Evolutionary conservation across 2,329 filamentous ascomycete genomes (phyloP).

Genomic region (Cyclaneusma minus): DNA sequence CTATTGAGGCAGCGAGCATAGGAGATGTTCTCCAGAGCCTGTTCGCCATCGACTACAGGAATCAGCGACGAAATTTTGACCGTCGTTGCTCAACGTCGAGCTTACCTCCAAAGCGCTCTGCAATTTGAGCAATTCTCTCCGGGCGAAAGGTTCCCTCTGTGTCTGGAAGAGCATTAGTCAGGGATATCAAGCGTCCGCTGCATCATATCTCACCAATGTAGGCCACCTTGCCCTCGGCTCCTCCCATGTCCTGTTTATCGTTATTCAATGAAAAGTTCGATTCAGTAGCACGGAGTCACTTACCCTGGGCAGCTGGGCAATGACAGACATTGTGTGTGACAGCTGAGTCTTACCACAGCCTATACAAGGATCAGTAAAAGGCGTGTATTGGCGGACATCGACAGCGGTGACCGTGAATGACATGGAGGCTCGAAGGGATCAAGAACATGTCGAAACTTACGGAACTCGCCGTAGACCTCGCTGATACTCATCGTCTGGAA

Average conservation of each 20-base stretch:
- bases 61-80: background rate
- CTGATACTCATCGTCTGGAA: conserved; percentile 59
- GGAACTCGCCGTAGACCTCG: conserved; percentile 45
- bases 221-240: conserved; percentile 52
- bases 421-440: background rate
- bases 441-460: conserved; percentile 15
- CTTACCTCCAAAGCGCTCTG: conserved; percentile 42
- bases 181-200: background rate
- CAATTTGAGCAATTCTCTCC: conserved; percentile 51
- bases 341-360: conserved; percentile 55
- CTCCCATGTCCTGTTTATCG: conserved; percentile 35
- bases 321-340: conserved; percentile 52
- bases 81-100: background rate
- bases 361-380: conserved; percentile 6
- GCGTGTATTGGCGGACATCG: too few species aligned
- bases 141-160: conserved; percentile 52
- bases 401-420: background rate
- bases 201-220: conserved; percentile 46
- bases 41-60: conserved; percentile 32
- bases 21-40: conserved; percentile 50
- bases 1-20: conserved; percentile 50
- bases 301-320: conserved; percentile 36
- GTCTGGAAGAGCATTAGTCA: conserved; percentile 17
- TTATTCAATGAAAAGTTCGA: conserved; percentile 2
- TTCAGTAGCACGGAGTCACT: background rate